Evolutionary conservation across 306 rosid genomes (phyloP).

Genomic region (Citrullus amarus): DNA sequence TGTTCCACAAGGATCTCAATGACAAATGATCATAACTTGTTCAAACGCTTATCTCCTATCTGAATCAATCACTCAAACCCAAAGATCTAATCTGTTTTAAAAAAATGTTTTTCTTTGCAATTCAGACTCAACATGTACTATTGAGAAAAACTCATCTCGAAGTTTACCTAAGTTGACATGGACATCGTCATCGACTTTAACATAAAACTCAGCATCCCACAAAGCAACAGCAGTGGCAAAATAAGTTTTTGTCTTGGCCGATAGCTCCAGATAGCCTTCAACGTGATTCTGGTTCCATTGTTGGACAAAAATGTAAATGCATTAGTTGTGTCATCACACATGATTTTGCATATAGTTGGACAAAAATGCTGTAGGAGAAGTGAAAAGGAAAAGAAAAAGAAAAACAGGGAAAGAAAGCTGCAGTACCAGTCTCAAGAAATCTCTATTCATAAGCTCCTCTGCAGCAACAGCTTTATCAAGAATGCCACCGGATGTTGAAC

Average conservation of each 20-base stretch:
- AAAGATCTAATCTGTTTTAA: neutral
- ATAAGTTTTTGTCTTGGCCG: constrained; percentile 62
- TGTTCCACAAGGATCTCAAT: neutral
- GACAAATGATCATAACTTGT: neutral
- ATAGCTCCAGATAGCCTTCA: constrained; percentile 67
- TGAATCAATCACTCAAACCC: neutral
- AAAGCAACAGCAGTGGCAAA: constrained; percentile 59
- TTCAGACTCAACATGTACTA: neutral
- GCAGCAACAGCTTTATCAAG: constrained; percentile 79
- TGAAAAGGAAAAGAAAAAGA: neutral
- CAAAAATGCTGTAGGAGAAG: neutral
- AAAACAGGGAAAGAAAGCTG: neutral
- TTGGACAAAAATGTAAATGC: neutral
- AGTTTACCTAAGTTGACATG: constrained; percentile 77
- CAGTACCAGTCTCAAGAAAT: constrained; percentile 76
- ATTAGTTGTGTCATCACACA: neutral
- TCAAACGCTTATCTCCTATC: neutral
- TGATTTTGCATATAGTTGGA: neutral
- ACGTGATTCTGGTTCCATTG: constrained; percentile 40
- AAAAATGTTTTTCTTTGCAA: neutral
- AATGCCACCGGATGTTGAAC: constrained; percentile 72
- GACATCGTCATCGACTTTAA: constrained; percentile 88
- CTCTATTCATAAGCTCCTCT: constrained; percentile 59
- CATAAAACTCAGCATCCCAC: constrained; percentile 79
- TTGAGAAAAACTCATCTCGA: neutral